phyloP scores from a whole-genome alignment of 768 basidiomycete species.

The Lactarius trivialis region DNA sequence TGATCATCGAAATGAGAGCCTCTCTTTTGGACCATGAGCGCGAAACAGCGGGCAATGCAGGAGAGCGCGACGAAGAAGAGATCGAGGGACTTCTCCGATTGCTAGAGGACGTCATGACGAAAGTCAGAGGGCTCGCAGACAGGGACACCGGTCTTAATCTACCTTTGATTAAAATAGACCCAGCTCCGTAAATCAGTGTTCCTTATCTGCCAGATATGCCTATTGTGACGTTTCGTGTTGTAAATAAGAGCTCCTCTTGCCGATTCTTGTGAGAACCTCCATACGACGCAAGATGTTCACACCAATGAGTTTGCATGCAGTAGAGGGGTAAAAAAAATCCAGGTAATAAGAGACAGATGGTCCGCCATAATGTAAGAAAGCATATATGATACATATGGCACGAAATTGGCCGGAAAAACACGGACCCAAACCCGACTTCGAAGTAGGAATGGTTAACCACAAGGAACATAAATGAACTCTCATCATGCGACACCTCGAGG shows the following conservation, averaged over 20 bases:
- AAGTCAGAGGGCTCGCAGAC: not conserved
- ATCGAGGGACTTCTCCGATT: constrained; percentile 9
- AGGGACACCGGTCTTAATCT: not conserved
- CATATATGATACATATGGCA: constrained; percentile 4
- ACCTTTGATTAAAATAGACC: not conserved
- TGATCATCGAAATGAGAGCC: constrained; percentile 11
- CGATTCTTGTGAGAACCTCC: not conserved
- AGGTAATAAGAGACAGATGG: not conserved
- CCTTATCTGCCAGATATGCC: not conserved
- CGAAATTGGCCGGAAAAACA: not conserved
- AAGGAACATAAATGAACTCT: not conserved
- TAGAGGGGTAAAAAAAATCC: not conserved
- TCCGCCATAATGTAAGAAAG: not conserved
- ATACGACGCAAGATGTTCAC: not conserved
- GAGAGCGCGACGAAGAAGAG: not conserved
- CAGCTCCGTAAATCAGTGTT: not conserved
- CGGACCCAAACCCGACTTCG: not conserved
- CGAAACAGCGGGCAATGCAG: not conserved
- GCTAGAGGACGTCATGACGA: constrained; percentile 14
- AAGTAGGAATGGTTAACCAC: not conserved
- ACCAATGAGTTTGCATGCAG: not conserved
- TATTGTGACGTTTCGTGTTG: not conserved
- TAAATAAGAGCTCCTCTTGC: not conserved
- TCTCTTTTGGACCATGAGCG: not conserved
- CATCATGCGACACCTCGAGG: not conserved